A percentile compares a stretch with the other conserved stretches of the same genome.
These are phyloP conservation scores for Conidiobolus incongruus DNA, from an alignment of 371 early-diverging fungal species.

Conservation along the genomic window DNA sequence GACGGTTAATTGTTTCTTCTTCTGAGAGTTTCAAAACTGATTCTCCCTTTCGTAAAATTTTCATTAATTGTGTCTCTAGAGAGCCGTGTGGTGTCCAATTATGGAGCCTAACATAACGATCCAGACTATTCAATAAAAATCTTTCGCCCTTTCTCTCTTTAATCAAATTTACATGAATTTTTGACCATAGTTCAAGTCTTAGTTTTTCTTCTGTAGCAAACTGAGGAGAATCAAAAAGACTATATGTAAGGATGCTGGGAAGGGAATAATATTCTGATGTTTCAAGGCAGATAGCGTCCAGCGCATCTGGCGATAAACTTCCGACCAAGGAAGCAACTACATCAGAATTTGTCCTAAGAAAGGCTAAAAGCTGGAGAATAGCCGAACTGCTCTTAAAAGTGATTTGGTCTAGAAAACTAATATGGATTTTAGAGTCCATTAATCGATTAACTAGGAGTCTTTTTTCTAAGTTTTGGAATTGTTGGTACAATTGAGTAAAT, in stretches of 20 bases:
- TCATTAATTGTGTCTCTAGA: conserved; percentile 11
- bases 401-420: no score
- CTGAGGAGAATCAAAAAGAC: conserved; percentile 1
- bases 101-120: conserved; percentile 12
- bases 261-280: not conserved
- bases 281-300: no score
- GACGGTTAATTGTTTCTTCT: conserved; percentile 1
- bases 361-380: no score
- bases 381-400: no score
- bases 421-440: no score
- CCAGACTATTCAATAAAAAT: conserved; percentile 13
- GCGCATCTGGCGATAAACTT: no score
- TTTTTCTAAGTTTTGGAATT: no score
- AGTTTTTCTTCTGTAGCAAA: conserved; percentile 3
- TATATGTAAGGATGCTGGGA: conserved; percentile 2
- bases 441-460: no score
- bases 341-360: no score
- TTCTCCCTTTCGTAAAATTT: conserved; percentile 13
- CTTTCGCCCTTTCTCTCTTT: conserved; percentile 14
- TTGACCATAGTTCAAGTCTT: conserved; percentile 4
- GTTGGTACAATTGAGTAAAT: no score
- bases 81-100: conserved; percentile 12
- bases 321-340: no score
- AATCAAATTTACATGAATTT: conserved; percentile 11
- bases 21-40: conserved; percentile 2